These are phyloP conservation scores for Balansia obtecta DNA, from an alignment of 2,329 filamentous ascomycete species.

Conservation along the genomic window DNA sequence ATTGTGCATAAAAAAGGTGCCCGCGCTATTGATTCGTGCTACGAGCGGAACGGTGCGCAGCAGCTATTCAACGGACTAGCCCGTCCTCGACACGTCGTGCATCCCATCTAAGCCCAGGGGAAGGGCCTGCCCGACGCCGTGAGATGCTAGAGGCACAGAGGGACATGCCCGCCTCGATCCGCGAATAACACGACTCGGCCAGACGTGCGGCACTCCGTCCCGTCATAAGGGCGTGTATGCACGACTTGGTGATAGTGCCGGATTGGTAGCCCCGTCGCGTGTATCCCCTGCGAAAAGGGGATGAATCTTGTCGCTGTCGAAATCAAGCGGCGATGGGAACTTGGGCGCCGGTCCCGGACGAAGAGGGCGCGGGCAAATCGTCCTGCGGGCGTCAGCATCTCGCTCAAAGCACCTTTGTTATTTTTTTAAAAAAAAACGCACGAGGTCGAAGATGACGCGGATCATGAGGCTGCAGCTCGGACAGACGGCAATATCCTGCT, in stretches of 20 bases:
- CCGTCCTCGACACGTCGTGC: background rate
- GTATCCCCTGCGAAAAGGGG: too few relatives aligned
- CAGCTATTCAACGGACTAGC: background rate
- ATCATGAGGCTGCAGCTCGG: conserved; percentile 98
- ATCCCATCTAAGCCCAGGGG: background rate
- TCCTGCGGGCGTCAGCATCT: conserved; percentile 19
- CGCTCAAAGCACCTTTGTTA: background rate
- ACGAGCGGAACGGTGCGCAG: background rate
- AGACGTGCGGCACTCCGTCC: background rate
- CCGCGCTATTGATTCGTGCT: background rate
- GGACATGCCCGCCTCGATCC: background rate
- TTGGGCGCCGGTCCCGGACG: conserved; percentile 19
- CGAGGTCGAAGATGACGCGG: conserved; percentile 78
- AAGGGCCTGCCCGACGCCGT: background rate
- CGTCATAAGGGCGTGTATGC: background rate
- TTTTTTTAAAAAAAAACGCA: conserved; percentile 28
- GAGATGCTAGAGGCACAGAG: background rate
- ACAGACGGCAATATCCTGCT: conserved; percentile 90
- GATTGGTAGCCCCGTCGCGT: too few relatives aligned
- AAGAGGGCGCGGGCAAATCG: conserved; percentile 29
- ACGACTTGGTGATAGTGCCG: too few relatives aligned
- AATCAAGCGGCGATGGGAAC: conserved; percentile 27
- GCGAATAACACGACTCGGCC: background rate
- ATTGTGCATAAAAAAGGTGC: too few relatives aligned
- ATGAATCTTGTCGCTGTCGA: background rate